Conservation (phyloP, 805 yeast genomes). For the Dipodascopsis uninucleata region DNA sequence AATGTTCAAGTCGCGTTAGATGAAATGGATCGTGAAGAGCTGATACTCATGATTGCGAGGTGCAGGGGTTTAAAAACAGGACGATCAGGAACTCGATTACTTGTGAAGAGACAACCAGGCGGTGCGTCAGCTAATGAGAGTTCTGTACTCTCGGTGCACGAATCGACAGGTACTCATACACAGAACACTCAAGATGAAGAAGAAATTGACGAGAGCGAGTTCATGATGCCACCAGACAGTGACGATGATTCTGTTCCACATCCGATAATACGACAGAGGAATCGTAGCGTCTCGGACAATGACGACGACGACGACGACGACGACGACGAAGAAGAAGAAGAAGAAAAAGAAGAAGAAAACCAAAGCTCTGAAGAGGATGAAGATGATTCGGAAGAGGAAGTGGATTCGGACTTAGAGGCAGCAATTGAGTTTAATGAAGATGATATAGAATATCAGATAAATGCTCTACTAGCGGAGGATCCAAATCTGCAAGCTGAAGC, state of each 20-base stretch:
- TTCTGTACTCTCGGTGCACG: no score
- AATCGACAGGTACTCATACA: no score
- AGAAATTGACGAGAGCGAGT: neutral
- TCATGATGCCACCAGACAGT: conserved; percentile 3
- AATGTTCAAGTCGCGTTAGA: conserved; percentile 33
- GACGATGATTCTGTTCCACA: conserved; percentile 1
- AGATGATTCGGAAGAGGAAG: no score
- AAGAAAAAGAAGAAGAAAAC: conserved; percentile 16
- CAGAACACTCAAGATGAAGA: neutral
- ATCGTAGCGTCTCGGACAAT: conserved; percentile 17
- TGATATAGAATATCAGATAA: conserved; percentile 28
- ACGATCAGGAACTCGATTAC: neutral
- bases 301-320: conserved; percentile 21
- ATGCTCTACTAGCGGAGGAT: conserved; percentile 22
- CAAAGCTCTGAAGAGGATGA: conserved; percentile 32
- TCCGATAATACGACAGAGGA: conserved; percentile 21
- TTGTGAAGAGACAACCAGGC: neutral
- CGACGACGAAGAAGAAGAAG: conserved; percentile 20
- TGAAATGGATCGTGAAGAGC: conserved; percentile 33
- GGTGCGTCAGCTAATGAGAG: neutral
- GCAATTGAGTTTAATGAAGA: conserved; percentile 27
- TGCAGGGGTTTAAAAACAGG: conserved; percentile 38
- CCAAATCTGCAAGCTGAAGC: conserved; percentile 12
- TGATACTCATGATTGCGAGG: conserved; percentile 39
- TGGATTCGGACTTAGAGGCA: conserved; percentile 28